Conservation (phyloP, 2,329 filamentous ascomycete species). For the Rutstroemia sp. region DNA sequence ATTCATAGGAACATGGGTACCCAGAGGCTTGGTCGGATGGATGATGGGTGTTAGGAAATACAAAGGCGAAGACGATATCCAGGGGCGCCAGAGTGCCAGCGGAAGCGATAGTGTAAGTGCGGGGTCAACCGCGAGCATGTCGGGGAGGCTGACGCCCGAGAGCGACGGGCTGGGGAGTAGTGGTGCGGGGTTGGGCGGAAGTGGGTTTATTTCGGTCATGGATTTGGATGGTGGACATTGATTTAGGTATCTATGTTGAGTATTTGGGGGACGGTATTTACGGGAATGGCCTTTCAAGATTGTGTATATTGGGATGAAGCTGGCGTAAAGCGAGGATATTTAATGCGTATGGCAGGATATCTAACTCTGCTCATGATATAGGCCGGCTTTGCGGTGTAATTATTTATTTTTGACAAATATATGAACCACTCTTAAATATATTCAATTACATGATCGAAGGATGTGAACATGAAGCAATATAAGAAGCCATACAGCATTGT, state of each 20-base stretch:
- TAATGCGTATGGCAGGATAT: no score
- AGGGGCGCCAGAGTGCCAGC: background rate
- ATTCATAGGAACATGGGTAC: conserved; percentile 74
- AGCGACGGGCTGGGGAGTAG: conserved; percentile 10
- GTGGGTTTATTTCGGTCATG: conserved; percentile 23
- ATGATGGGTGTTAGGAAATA: conserved; percentile 77
- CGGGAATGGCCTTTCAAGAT: no score
- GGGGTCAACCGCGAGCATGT: background rate
- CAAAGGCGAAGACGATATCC: conserved; percentile 1
- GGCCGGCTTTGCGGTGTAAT: no score
- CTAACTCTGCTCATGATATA: no score
- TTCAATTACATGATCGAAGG: no score
- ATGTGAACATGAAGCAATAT: no score
- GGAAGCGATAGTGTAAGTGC: background rate
- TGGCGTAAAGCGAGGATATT: no score
- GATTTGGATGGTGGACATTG: background rate
- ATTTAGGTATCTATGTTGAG: background rate
- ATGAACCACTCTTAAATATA: no score
- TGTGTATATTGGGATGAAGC: no score
- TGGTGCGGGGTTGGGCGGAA: conserved; percentile 17
- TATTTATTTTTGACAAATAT: no score
- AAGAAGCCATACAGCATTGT: no score
- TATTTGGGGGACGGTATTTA: no score
- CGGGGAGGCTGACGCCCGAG: conserved; percentile 15
- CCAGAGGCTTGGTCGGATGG: conserved; percentile 73